Conservation (phyloP, 2,329 filamentous ascomycete species). For the Lasiodiplodia sp. region DNA sequence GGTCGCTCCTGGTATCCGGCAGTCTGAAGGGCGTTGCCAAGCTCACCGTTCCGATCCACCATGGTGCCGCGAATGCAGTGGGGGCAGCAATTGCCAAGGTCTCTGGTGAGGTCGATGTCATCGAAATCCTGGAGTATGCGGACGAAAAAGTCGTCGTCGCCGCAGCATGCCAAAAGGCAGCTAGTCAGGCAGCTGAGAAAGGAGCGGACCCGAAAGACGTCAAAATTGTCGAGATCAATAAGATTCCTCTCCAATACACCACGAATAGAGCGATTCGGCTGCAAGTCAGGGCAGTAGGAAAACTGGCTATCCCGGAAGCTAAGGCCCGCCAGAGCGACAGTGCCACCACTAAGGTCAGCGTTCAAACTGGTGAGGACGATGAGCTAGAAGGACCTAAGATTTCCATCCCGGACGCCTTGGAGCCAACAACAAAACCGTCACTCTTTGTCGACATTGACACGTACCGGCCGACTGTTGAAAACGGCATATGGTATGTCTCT, state of each 20-base stretch:
- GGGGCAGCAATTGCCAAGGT: slow-evolving; percentile 67
- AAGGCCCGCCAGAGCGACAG: background rate
- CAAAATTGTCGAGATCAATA: slow-evolving; percentile 48
- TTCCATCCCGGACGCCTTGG: background rate
- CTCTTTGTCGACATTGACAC: background rate
- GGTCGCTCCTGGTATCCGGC: slow-evolving; percentile 53
- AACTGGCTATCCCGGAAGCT: background rate
- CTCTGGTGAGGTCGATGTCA: slow-evolving; percentile 60
- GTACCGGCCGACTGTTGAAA: slow-evolving; percentile 34
- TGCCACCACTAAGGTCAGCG: slow-evolving; percentile 28
- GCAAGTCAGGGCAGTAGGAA: slow-evolving; percentile 29
- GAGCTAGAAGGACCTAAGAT: background rate
- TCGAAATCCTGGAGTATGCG: slow-evolving; percentile 52
- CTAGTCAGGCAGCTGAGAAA: slow-evolving; percentile 44
- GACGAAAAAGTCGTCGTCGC: slow-evolving; percentile 42
- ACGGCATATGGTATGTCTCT: slow-evolving; percentile 64
- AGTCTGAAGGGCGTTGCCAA: slow-evolving; percentile 37
- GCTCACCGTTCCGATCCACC: slow-evolving; percentile 55
- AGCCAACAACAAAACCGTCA: background rate
- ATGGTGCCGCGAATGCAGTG: slow-evolving; percentile 66
- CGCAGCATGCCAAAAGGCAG: slow-evolving; percentile 33
- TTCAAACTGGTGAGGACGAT: background rate
- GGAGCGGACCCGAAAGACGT: slow-evolving; percentile 48
- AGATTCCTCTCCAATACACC: slow-evolving; percentile 4
- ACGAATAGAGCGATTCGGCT: slow-evolving; percentile 36